phyloP scores from a whole-genome alignment of 2,329 filamentous ascomycete species.

The Aureobasidium sp. region DNA sequence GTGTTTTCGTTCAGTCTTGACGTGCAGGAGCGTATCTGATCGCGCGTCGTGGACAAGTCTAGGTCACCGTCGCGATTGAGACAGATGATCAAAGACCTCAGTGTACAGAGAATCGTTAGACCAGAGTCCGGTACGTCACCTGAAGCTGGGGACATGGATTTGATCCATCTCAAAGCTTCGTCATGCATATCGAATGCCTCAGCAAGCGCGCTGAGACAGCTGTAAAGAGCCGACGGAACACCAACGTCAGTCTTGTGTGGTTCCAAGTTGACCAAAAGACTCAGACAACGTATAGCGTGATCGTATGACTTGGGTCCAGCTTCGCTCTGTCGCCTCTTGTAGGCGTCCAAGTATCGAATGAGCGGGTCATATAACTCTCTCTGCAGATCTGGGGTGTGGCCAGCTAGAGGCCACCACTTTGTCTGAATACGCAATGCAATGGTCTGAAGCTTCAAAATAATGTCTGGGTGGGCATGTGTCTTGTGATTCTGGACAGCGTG shows the following conservation, averaged over 20 bases:
- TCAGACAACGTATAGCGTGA: not conserved
- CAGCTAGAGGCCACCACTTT: slow-evolving; percentile 59
- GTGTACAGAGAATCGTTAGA: not conserved
- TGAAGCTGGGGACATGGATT: not conserved
- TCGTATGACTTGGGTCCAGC: not conserved
- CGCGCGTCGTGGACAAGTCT: not conserved
- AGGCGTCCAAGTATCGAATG: slow-evolving; percentile 55
- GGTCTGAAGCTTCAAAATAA: slow-evolving; percentile 56
- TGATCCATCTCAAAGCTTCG: not conserved
- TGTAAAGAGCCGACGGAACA: not conserved
- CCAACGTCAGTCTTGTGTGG: not conserved
- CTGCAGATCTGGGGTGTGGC: slow-evolving; percentile 53
- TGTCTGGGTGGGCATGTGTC: slow-evolving; percentile 50
- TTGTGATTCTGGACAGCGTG: slow-evolving; percentile 46
- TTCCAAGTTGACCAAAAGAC: not conserved
- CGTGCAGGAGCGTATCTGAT: not conserved
- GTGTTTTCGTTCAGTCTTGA: not conserved
- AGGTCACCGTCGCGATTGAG: not conserved
- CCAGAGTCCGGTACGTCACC: not conserved
- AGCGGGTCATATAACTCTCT: slow-evolving; percentile 62
- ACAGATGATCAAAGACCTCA: not conserved
- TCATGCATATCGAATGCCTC: slow-evolving; percentile 3
- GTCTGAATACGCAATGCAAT: slow-evolving; percentile 56
- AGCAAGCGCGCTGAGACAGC: not conserved
- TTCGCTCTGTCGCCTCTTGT: slow-evolving; percentile 29